These are phyloP conservation scores for Xylaria nigripes DNA, from an alignment of 495 filamentous ascomycete species.

Conservation along the genomic window DNA sequence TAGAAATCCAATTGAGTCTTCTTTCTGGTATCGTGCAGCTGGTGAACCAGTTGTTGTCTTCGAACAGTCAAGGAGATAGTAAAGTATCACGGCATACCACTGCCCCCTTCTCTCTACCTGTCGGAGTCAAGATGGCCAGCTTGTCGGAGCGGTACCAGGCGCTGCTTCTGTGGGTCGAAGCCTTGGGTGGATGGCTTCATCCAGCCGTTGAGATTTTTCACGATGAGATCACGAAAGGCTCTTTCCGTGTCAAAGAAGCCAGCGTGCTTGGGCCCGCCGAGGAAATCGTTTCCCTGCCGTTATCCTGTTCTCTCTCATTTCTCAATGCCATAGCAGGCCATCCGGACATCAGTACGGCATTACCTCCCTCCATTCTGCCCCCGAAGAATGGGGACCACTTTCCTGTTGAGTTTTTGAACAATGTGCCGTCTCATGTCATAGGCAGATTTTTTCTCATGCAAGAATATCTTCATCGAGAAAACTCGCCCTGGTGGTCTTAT, in stretches of 20 bases:
- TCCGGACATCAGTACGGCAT: slow-evolving; percentile 18
- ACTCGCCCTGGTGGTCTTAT: slow-evolving; percentile 46
- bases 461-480: slow-evolving; percentile 35
- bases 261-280: slow-evolving; percentile 15
- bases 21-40: too few species aligned
- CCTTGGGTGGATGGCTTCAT: slow-evolving; percentile 32
- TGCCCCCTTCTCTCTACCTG: not conserved
- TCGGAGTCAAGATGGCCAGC: slow-evolving; percentile 15
- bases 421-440: slow-evolving; percentile 35
- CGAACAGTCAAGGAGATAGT: too few species aligned
- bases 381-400: slow-evolving; percentile 16
- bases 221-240: slow-evolving; percentile 34
- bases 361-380: not conserved
- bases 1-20: too few species aligned
- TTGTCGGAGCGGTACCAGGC: slow-evolving; percentile 18
- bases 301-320: slow-evolving; percentile 35
- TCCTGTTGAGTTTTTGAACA: slow-evolving; percentile 30
- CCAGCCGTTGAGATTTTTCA: slow-evolving; percentile 37
- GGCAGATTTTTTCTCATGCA: slow-evolving; percentile 43
- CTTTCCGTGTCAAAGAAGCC: slow-evolving; percentile 33
- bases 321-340: slow-evolving; percentile 33
- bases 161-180: slow-evolving; percentile 29
- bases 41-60: too few species aligned
- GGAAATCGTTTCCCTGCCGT: slow-evolving; percentile 30
- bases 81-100: not conserved